Conservation (phyloP, 2,329 filamentous ascomycete species). For the Trichoderma sp. region DNA sequence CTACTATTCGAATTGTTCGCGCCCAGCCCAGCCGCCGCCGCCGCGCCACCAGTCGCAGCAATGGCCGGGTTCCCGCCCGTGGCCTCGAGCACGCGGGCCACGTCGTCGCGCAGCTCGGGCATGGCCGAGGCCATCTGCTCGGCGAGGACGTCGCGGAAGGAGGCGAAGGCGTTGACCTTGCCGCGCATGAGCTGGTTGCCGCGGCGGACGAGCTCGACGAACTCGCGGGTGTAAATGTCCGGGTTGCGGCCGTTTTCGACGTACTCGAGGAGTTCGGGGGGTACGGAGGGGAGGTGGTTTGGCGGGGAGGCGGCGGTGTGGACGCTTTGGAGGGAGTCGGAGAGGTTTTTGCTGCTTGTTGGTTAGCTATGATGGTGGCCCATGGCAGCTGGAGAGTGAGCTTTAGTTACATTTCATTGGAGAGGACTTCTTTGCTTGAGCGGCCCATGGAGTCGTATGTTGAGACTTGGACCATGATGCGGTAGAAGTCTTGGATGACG, state of each 20-base stretch:
- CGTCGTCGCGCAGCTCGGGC: slow-evolving; percentile 58
- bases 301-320: slow-evolving; percentile 43
- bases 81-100: slow-evolving; percentile 48
- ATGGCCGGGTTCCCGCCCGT: slow-evolving; percentile 37
- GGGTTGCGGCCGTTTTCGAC: slow-evolving; percentile 71
- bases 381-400: neutral
- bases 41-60: neutral
- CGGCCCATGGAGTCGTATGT: slow-evolving; percentile 56
- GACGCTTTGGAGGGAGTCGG: slow-evolving; percentile 38
- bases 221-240: slow-evolving; percentile 72
- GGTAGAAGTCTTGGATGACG: slow-evolving; percentile 62
- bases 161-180: slow-evolving; percentile 59
- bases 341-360: slow-evolving; percentile 39
- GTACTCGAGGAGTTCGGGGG: slow-evolving; percentile 64
- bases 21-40: neutral
- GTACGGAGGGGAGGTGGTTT: slow-evolving; percentile 50
- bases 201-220: slow-evolving; percentile 65
- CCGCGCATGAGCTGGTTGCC: slow-evolving; percentile 66
- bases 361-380: neutral
- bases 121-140: slow-evolving; percentile 55
- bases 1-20: neutral
- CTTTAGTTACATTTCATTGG: slow-evolving; percentile 46
- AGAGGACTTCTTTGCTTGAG: slow-evolving; percentile 55
- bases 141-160: slow-evolving; percentile 62
- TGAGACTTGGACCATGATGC: slow-evolving; percentile 61